Percentiles rank a stretch among this genome's conserved stretches.
Evolutionary conservation across 2,329 filamentous ascomycete species (phyloP).

Genomic region (Beauveria pseudobassiana): DNA sequence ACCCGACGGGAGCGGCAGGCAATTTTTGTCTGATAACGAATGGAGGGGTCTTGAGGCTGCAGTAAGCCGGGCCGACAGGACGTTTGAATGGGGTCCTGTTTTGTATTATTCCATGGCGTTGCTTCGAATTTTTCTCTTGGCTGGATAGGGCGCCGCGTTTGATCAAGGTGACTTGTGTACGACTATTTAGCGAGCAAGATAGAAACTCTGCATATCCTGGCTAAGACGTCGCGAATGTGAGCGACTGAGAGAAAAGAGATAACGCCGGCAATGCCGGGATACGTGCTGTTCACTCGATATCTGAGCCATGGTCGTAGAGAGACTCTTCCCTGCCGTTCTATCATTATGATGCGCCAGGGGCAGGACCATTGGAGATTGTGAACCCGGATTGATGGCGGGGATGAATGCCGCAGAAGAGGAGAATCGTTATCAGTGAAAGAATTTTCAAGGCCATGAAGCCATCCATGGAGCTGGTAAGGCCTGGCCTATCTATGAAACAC

Average conservation of each 20-base stretch:
- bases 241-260: no score
- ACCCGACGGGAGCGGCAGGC: background rate
- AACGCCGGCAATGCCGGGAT: background rate
- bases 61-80: background rate
- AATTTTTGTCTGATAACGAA: background rate
- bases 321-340: background rate
- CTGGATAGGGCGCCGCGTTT: background rate
- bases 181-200: no score
- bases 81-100: background rate
- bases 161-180: no score
- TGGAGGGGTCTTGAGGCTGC: background rate
- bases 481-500: background rate
- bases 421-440: background rate
- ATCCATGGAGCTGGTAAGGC: background rate
- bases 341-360: background rate
- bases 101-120: background rate
- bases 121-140: background rate
- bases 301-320: background rate
- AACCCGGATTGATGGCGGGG: background rate
- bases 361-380: background rate
- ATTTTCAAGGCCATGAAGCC: background rate
- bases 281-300: background rate
- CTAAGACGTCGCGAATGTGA: no score
- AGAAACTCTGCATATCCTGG: no score
- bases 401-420: background rate